Base-by-base conservation (phyloP, 768 basidiomycete genomes). In the Boletales sp. region DNA sequence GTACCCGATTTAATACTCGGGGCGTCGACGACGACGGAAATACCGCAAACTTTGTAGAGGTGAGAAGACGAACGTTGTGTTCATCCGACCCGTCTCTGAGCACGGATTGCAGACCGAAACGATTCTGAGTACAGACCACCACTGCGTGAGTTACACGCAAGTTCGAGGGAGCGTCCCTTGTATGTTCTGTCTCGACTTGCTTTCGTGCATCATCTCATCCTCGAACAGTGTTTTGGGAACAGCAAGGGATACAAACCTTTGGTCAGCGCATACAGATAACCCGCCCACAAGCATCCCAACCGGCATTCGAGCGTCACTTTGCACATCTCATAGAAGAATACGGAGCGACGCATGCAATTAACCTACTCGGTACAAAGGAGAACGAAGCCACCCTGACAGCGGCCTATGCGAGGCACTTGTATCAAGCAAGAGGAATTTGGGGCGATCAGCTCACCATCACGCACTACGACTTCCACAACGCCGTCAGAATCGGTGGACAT, bases 31-130 rank as follows among this genome's bases (percentile, higher is more conserved):
- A 97, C 64, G 90, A 94, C 55, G 93, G 94, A 34, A 85, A 94
- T 63, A 87, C 86, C 29, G 95, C 95, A 30, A 97, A 97, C 63
- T 97, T 97, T 68, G 95, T 95, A 8, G 97, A 99, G 81, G 91
- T 84, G 58, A 47, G 80, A 19, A 32, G 35, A 43, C 34, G 7
- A 3, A 31, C 8, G 21, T 40, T 56, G 36, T 21, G 14, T 50
- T 42, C 43, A 7, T 57, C 13, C 11, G 2, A 4, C 40, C 47
- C 32, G 17, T 57, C 30, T 38, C 49, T 46, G 24, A 51, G 53
- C 54, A 54, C 45, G 51, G n/a, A 29, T 43, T 51, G 61, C 55
- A 94, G 89, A 95, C 94, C 7, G 95, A 98, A 70, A 88, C 89
- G 0, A 74, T 97, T 27, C 81, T 98, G 63, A 87, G 87, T 55